Evolutionary conservation across 2,329 filamentous ascomycete species (phyloP), one percentile per base, ranked within the genome.

Genomic region (Fusarium sp.): DNA sequence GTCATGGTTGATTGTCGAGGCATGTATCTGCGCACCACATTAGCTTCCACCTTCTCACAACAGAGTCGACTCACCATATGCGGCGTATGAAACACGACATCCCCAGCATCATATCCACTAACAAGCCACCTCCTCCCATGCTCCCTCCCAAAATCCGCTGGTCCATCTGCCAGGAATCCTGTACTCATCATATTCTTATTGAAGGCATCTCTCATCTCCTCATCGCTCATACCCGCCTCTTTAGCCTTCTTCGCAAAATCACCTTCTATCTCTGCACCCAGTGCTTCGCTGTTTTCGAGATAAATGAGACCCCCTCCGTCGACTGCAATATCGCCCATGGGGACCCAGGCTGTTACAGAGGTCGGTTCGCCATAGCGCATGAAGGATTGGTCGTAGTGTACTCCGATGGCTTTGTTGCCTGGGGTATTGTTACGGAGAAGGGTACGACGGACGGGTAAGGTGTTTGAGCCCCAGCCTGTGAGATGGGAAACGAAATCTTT

Each of bases 361-460:
- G 85, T 87, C 1, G 84, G 84, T 56, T 88, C 85, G 1, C 86
- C 87, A 69, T 88, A 75, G 3, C 86, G 76, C 64, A 89, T 75
- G 69, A 89, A 89, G 18, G 85, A 87, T 75, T 89, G 86, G 69
- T 89, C 87, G 70, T 89, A 89, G 65, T 89, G 87, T 4, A 89
- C 86, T 1, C 87, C 86, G 59, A 88, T 89, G 0, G 86, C 85
- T 69, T 85, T 85, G 55, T 85, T 87, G 0, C 83, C 82, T 0
- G 87, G 87, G 0, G 84, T 85, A 68, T 88, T 88, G 68, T 88
- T 88, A 34, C 87, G 79, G 50, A 89, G 75, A 12, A 89, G 73
- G 3, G 85, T 86, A 31, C 87, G 78, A 10, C 81, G 45, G 6
- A 77, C 56, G 0, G 48, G 25, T 6, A 86, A 73, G 0, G 84